Conservation (phyloP, 441 rosid species). For the Adansonia gregorii region DNA sequence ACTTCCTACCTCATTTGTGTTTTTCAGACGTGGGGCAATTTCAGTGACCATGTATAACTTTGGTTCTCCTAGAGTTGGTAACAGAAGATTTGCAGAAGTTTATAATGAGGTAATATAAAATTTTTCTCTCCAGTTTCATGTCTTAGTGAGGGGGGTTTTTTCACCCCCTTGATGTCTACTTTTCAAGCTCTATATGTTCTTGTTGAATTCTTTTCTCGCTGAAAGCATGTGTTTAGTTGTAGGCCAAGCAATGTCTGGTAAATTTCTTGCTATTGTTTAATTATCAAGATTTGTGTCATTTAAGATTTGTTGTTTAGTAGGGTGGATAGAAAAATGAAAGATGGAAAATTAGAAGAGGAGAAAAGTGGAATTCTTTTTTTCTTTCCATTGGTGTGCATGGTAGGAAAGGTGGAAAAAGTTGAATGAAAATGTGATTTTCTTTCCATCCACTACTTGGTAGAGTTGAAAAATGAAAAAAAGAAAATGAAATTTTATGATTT, state of each 20-base stretch:
- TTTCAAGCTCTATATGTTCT: neutral
- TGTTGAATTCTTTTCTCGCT: neutral
- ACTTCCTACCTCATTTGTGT: slow-evolving; percentile 16
- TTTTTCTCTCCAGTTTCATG: slow-evolving; percentile 7
- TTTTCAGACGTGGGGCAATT: slow-evolving; percentile 66
- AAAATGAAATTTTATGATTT: neutral
- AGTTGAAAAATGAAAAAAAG: neutral
- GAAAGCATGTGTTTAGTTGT: neutral
- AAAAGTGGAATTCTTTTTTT: neutral
- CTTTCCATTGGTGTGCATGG: neutral
- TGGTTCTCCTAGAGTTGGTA: slow-evolving; percentile 98
- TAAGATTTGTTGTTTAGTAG: neutral
- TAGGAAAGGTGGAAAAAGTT: neutral
- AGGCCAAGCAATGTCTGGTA: neutral
- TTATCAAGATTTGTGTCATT: slow-evolving; percentile 5
- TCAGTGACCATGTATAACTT: slow-evolving; percentile 89
- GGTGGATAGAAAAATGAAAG: neutral
- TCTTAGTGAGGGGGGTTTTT: neutral
- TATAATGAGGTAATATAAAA: slow-evolving; percentile 70
- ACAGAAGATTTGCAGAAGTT: slow-evolving; percentile 80
- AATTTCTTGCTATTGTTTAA: neutral
- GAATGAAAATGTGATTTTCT: neutral
- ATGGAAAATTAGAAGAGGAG: neutral
- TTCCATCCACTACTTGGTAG: neutral
- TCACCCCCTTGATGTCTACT: neutral